phyloP scores from a whole-genome alignment of 2,329 filamentous ascomycete genomes.

The Zarea fungicola region DNA sequence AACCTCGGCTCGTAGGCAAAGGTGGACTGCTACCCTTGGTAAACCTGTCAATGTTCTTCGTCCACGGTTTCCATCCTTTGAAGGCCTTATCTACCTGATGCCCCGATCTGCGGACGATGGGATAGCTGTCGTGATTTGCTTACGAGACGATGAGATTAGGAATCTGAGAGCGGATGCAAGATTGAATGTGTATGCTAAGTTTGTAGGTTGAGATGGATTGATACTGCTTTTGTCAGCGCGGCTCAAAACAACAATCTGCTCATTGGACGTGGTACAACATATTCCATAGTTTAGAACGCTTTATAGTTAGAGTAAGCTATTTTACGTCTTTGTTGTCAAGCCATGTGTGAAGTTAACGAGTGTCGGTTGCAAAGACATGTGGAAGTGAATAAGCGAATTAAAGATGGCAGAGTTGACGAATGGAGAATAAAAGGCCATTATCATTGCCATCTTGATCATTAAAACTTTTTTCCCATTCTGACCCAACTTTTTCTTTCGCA shows the following conservation, averaged over 20 bases:
- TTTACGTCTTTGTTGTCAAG: too few species aligned
- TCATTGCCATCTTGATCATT: too few species aligned
- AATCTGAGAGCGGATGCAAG: not conserved
- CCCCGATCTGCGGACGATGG: constrained; percentile 38
- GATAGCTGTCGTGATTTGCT: constrained; percentile 37
- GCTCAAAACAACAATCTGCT: not conserved
- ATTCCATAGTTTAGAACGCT: not conserved
- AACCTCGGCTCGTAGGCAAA: constrained; percentile 52
- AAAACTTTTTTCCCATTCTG: too few species aligned
- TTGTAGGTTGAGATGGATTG: not conserved
- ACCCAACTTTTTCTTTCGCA: too few species aligned
- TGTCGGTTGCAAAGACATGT: too few species aligned
- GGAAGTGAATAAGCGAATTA: too few species aligned
- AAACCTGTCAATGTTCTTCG: constrained; percentile 41
- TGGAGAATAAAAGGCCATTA: too few species aligned
- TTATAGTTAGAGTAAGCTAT: too few species aligned
- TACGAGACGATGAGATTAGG: not conserved
- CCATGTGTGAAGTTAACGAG: too few species aligned
- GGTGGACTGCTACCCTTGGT: constrained; percentile 39
- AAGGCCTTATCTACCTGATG: constrained; percentile 47
- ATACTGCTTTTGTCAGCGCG: too few species aligned
- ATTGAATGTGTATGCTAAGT: not conserved
- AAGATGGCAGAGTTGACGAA: too few species aligned
- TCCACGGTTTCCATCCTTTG: constrained; percentile 39
- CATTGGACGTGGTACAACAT: not conserved